Conservation (phyloP, 345 rosid species). For the Brassica napus region DNA sequence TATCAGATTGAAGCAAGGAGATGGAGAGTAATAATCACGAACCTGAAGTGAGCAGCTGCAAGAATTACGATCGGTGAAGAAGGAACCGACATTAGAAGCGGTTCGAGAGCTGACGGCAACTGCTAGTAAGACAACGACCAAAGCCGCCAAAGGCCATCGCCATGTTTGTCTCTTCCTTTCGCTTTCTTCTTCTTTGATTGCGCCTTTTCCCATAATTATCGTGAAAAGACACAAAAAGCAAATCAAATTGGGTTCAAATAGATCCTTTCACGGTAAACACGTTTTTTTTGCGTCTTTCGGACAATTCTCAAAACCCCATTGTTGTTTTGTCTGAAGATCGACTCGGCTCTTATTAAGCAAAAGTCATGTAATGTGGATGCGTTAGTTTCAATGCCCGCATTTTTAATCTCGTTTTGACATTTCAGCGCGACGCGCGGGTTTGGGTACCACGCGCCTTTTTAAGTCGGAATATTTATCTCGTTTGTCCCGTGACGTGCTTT, state of each 20-base stretch:
- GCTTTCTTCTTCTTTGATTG: conserved; percentile 35
- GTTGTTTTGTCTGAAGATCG: conserved; percentile 21
- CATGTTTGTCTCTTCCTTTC: conserved; percentile 38
- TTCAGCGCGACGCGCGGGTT: conserved; percentile 27
- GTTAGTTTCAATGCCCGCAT: conserved; percentile 13
- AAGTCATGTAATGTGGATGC: conserved; percentile 21
- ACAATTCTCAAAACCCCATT: conserved; percentile 5
- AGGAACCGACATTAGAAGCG: conserved; percentile 43
- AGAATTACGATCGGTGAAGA: conserved; percentile 44
- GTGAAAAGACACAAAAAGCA: neutral
- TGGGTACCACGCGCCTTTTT: conserved; percentile 20
- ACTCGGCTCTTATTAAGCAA: neutral
- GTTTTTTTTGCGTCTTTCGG: conserved; percentile 16
- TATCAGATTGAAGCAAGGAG: neutral
- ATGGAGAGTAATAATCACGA: neutral
- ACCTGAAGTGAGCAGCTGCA: conserved; percentile 65
- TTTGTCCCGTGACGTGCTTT: conserved; percentile 43
- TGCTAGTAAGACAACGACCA: conserved; percentile 52
- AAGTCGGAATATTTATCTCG: conserved; percentile 1
- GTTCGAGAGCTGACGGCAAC: conserved; percentile 49
- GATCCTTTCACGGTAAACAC: conserved; percentile 9
- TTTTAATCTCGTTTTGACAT: conserved; percentile 25
- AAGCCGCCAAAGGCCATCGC: conserved; percentile 53
- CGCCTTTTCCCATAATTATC: neutral
- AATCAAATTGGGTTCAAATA: neutral